Evolutionary conservation across 163 green algal species (phyloP).

Genomic region (Coccomyxa subellipsoidea): DNA sequence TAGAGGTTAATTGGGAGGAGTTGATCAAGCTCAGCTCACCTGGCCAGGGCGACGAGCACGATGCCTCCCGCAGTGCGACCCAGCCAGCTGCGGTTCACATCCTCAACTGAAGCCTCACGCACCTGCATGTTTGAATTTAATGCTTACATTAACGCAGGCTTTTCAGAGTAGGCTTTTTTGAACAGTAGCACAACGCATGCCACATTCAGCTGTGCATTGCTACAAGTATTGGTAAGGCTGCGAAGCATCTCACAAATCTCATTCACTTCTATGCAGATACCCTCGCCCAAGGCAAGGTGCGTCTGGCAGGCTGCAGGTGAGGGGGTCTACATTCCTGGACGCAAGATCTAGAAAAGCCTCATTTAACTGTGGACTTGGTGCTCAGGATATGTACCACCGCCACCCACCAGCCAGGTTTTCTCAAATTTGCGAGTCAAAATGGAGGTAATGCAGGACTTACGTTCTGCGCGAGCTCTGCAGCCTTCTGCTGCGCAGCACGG

Average conservation of each 20-base stretch:
- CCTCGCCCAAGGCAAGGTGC: background rate
- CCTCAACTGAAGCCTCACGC: background rate
- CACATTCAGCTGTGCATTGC: background rate
- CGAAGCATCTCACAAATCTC: background rate
- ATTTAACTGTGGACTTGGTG: background rate
- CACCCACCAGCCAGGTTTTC: background rate
- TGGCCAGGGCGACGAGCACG: background rate
- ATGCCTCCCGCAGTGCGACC: background rate
- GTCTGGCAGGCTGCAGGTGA: background rate
- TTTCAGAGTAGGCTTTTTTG: background rate
- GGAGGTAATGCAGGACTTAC: no score
- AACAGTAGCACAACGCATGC: background rate
- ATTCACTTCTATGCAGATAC: background rate
- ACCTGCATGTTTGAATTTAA: background rate
- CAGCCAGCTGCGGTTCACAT: constrained; percentile 2
- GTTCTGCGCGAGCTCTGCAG: background rate
- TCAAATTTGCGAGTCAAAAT: background rate
- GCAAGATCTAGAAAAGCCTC: background rate
- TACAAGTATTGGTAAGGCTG: background rate
- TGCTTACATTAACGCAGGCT: background rate
- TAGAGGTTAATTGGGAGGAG: background rate
- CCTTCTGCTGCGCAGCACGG: background rate
- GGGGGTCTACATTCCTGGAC: background rate
- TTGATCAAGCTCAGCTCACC: background rate
- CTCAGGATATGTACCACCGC: background rate